Base-by-base conservation (phyloP, 2,329 filamentous ascomycete genomes). In the Aspergillus aculeatus region DNA sequence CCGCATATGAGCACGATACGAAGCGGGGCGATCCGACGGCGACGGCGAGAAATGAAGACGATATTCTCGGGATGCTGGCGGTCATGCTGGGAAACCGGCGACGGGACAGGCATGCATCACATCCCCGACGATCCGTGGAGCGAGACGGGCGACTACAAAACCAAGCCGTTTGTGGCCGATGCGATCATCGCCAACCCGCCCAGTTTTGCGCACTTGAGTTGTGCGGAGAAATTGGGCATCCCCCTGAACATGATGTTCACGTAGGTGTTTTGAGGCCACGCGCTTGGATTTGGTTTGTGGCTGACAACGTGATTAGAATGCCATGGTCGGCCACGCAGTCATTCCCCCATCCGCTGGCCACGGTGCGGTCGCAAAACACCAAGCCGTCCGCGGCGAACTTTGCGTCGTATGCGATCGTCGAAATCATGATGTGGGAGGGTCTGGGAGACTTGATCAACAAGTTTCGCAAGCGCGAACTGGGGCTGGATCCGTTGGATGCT, bases 401-500 rank as follows among this genome's bases (percentile, higher is more conserved):
- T 69, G 82, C 96, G 58, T 90, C 89, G 0, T 96, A 96, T 68
- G 87, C 89, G 0, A 80, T 96, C 21, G 89, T 96, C 2, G 92
- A 96, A 66, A 91, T 96, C 84, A 86, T 96, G 82, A 93, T 92
- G 11, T 96, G 92, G 92, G 92, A 96, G 75, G 92, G 92, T 0
- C 78, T 96, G 4, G 93, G 93, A 41, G 93, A 97, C 74, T 81
- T 97, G 5, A 94, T 97, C 71, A 97, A 98, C 71, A 84, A 87
- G 11, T 97, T 96, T 69, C 83, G 93, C 55, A 87, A 89, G 64
- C 87, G 87, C 60, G 85, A 84, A 14, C 81, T 96, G 1, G 89
- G 89, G 26, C 79, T 97, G 0, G 89, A 95, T 49, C 84, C 89
- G 0, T 82, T 97, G 47, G 92, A 89, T 62, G 80, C 91, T 7